Evolutionary conservation across 345 rosid species (phyloP).

Genomic region (Hevea brasiliensis): DNA sequence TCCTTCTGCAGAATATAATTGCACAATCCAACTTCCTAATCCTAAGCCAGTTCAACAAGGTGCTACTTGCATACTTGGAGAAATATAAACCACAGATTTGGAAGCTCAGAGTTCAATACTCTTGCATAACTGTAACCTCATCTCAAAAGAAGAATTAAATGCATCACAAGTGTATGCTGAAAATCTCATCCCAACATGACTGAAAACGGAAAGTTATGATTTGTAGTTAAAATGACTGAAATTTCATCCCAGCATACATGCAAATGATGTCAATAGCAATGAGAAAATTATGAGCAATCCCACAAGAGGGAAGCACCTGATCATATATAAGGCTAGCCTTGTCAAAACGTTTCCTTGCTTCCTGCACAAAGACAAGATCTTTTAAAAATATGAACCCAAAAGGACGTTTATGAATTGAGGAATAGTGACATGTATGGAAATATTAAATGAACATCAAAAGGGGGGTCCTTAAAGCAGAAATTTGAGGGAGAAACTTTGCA

Average conservation of each 20-base stretch:
- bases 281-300: constrained; percentile 14
- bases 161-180: not conserved
- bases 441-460: not conserved
- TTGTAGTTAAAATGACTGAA: too few species aligned
- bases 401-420: not conserved
- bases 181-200: too few species aligned
- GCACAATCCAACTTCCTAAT: not conserved
- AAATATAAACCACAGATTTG: not conserved
- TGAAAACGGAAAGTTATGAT: too few species aligned
- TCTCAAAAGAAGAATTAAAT: not conserved
- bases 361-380: constrained; percentile 55
- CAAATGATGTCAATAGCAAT: constrained; percentile 8
- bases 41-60: not conserved
- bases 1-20: not conserved
- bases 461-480: not conserved
- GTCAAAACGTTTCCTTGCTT: constrained; percentile 95
- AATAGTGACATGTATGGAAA: not conserved
- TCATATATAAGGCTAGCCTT: constrained; percentile 91
- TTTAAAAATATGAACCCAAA: constrained; percentile 21
- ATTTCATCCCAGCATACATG: not conserved
- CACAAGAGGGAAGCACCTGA: constrained; percentile 54
- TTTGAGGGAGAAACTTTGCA: not conserved
- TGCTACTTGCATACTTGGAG: not conserved
- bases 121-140: not conserved
- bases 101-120: not conserved